Evolutionary conservation across 257 asterid genomes (phyloP), one percentile per base, ranked within the genome.

Genomic region (Penstemon eatonii): DNA sequence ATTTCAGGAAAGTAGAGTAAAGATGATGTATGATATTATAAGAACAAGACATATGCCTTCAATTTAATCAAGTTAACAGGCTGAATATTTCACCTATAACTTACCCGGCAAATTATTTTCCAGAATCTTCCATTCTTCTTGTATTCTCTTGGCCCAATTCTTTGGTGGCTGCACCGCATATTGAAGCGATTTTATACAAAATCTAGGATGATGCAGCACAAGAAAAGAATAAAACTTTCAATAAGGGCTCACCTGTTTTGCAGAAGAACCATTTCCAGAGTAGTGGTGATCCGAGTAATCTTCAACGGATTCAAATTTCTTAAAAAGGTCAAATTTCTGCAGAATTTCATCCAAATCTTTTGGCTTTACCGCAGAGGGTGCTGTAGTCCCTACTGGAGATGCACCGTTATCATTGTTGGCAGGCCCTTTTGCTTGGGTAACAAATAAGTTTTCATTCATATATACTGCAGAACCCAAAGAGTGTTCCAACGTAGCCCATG

Each of bases 61-160:
- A 49, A 15, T 49, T 49, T 62, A 52, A 56, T 54, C 67, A 43
- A 64, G 6, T 49, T 11, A 56, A 61, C 56, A 33, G 13, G 39
- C 40, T 52, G 33, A 25, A 25, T 25, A 25, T 1, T 25, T 25
- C 33, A 41, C 33, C 43, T 38, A 15, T 15, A 57, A 66, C 69
- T 68, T 84, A 84, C 98, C 93, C 54, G 98, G 98, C 82, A 90
- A 80, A 87, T 90, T 88, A 25, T 84, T 82, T 78, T 90, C 91
- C 62, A 92, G 92, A 58, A 86, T 86, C 86, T 77, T 88, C 98
- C 97, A 92, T 67, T 90, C 98, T 18, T 86, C 95, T 81, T 92
- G 97, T 69, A 92, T 88, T 88, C 73, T 92, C 86, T 87, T 92
- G 46, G 92, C 82, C 96, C 96, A 92, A 60, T 69, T 73, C 84